Evolutionary conservation across 225 moss, liverwort and hornwort genomes (phyloP).

Genomic region (Ulota crispa): DNA sequence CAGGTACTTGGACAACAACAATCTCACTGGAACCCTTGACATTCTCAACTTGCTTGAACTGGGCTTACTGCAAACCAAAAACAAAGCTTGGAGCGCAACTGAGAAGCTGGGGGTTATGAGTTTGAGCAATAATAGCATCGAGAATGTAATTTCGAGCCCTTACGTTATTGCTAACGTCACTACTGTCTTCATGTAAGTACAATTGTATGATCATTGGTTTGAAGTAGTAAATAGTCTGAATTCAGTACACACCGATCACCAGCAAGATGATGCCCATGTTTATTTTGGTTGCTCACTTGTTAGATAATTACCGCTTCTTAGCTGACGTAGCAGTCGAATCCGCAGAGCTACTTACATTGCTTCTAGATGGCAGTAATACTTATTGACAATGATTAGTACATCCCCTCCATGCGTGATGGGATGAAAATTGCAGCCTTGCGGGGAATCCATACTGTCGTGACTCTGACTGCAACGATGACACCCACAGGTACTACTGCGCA

Average conservation of each 20-base stretch:
- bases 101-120: neutral
- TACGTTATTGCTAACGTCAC: neutral
- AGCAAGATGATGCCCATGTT: neutral
- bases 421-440: neutral
- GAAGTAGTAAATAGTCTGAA: neutral
- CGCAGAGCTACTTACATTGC: neutral
- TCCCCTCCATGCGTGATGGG: neutral
- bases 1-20: constrained; percentile 37
- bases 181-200: constrained; percentile 23
- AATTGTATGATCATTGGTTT: neutral
- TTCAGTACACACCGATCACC: too few relatives aligned
- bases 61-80: neutral
- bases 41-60: neutral
- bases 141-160: neutral
- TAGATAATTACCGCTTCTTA: too few relatives aligned
- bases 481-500: neutral
- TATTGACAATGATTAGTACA: neutral
- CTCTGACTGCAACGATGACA: neutral
- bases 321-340: neutral
- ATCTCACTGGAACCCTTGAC: constrained; percentile 8
- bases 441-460: neutral
- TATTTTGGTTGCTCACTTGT: neutral
- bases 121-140: constrained; percentile 21
- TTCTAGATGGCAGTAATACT: neutral
- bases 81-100: neutral